Evolutionary conservation across 2,329 filamentous ascomycete species (phyloP).

Genomic region (Periconia digitata): DNA sequence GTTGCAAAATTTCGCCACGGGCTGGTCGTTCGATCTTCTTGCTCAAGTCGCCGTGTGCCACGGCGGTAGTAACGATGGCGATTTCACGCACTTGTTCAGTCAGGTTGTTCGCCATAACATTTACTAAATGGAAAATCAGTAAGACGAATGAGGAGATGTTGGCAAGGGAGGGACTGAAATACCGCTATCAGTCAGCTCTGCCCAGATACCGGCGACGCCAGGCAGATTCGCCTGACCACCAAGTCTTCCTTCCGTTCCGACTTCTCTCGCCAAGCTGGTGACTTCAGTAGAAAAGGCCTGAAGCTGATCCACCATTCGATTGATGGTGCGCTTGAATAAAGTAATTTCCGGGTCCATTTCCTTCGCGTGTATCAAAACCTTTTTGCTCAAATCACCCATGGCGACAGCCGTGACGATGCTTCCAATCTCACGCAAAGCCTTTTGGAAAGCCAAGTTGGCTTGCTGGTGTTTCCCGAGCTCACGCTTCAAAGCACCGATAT

Average conservation of each 20-base stretch:
- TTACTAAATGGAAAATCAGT: constrained; percentile 60
- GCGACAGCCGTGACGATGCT: constrained; percentile 97
- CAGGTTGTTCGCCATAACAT: constrained; percentile 97
- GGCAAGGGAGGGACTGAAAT: constrained; percentile 25
- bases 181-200: constrained; percentile 75
- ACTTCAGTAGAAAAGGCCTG: constrained; percentile 97
- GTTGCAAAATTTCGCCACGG: constrained; percentile 87
- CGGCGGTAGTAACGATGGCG: constrained; percentile 92
- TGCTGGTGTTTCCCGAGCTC: constrained; percentile 97
- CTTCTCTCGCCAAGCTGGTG: constrained; percentile 89
- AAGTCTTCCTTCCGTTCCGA: constrained; percentile 92
- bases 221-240: constrained; percentile 93
- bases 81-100: constrained; percentile 98
- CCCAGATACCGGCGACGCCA: constrained; percentile 95
- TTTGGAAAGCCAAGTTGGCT: constrained; percentile 98
- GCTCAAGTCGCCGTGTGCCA: constrained; percentile 89
- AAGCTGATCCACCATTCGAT: constrained; percentile 98
- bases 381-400: constrained; percentile 92
- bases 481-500: constrained; percentile 85
- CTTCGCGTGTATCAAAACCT: constrained; percentile 90
- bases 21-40: constrained; percentile 96
- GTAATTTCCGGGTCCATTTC: constrained; percentile 99
- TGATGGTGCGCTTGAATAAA: constrained; percentile 96
- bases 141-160: neutral
- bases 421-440: constrained; percentile 92